Conservation (phyloP, 2,329 filamentous ascomycete genomes). For the Thielaviopsis punctulata region DNA sequence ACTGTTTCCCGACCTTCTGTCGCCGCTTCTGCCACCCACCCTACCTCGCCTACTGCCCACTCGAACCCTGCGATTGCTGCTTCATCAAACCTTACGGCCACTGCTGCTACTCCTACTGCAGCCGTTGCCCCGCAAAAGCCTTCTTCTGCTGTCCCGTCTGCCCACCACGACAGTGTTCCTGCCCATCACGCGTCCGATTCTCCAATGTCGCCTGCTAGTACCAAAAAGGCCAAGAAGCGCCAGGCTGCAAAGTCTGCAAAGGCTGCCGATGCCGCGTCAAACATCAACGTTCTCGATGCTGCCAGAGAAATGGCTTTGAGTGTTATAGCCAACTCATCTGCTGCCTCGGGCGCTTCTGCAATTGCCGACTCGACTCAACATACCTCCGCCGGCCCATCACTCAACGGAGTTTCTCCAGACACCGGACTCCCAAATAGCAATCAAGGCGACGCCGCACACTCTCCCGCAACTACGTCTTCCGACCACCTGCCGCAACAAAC, state of each 20-base stretch:
- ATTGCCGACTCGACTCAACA: background rate
- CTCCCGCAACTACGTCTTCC: background rate
- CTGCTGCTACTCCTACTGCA: conserved; percentile 20
- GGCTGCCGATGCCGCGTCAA: conserved; percentile 27
- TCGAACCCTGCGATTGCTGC: background rate
- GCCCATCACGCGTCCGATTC: conserved; percentile 14
- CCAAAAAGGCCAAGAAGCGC: conserved; percentile 80
- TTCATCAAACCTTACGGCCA: background rate
- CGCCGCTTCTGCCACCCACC: background rate
- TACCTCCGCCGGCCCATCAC: background rate
- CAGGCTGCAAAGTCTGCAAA: conserved; percentile 69
- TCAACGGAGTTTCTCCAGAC: background rate
- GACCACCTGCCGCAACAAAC: conserved; percentile 14
- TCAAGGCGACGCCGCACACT: conserved; percentile 17
- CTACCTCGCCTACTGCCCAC: background rate
- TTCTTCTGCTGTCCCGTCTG: conserved; percentile 21
- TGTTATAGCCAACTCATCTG: background rate
- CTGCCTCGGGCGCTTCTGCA: background rate
- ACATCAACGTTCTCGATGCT: background rate
- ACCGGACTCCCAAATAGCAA: conserved; percentile 20
- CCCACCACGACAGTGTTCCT: conserved; percentile 13
- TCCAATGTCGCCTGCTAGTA: conserved; percentile 43
- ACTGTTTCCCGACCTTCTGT: conserved; percentile 36
- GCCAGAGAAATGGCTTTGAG: background rate
- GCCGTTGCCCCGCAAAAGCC: background rate